Evolutionary conservation across 2,329 filamentous ascomycete species (phyloP).

Genomic region (Colletotrichum gloeosporioides): DNA sequence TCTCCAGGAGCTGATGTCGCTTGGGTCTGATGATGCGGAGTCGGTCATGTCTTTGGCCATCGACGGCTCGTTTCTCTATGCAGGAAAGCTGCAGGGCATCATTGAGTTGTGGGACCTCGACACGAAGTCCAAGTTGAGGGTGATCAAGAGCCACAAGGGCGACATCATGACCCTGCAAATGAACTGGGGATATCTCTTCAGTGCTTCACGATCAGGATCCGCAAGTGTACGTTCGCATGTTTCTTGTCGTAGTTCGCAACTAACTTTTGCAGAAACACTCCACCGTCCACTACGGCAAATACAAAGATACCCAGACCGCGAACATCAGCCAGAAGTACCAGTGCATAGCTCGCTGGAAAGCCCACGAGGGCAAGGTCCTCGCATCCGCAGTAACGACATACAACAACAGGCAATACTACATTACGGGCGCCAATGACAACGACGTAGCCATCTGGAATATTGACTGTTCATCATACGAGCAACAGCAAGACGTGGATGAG

Average conservation of each 20-base stretch:
- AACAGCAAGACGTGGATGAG: constrained; percentile 35
- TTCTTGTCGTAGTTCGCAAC: background rate
- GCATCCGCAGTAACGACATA: constrained; percentile 79
- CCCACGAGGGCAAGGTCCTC: constrained; percentile 86
- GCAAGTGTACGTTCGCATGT: constrained; percentile 67
- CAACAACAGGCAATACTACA: constrained; percentile 79
- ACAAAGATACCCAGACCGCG: constrained; percentile 51
- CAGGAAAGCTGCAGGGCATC: constrained; percentile 84
- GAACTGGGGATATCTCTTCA: constrained; percentile 84
- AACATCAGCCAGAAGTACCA: constrained; percentile 81
- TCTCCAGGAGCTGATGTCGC: constrained; percentile 72
- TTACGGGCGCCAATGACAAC: constrained; percentile 93
- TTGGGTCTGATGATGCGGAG: constrained; percentile 66
- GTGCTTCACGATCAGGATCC: constrained; percentile 86
- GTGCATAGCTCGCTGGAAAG: constrained; percentile 77
- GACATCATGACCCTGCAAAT: constrained; percentile 89
- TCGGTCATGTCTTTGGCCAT: constrained; percentile 80
- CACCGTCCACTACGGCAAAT: constrained; percentile 68
- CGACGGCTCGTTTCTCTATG: constrained; percentile 92
- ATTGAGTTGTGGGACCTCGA: constrained; percentile 98
- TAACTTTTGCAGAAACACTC: constrained; percentile 62
- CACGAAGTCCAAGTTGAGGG: constrained; percentile 86
- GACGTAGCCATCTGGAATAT: constrained; percentile 90
- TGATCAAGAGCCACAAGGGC: constrained; percentile 79
- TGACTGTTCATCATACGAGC: constrained; percentile 23